Percentiles rank a stretch among this genome's conserved stretches.
Conservation (phyloP, 768 basidiomycete genomes). For the Calocera cornea region DNA sequence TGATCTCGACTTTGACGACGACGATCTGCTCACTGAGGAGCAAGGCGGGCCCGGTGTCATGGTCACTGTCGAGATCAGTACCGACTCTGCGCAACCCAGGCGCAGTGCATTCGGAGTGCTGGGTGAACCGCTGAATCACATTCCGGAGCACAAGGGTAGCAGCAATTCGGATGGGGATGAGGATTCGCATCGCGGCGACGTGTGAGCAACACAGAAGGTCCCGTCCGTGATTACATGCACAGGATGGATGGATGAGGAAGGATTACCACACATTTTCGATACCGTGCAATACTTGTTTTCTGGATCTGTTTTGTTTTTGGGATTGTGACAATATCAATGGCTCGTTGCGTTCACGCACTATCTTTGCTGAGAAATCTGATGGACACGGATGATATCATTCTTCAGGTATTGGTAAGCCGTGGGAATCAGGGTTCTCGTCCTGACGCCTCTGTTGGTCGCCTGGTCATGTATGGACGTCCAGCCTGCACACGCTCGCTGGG, state of each 20-base stretch:
- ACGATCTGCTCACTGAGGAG: not conserved
- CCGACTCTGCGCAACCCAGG: not conserved
- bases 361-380: not conserved
- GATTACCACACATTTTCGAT: slow-evolving; percentile 4
- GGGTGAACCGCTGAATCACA: not conserved
- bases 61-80: not conserved
- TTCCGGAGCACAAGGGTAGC: not conserved
- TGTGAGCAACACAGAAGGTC: not conserved
- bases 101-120: not conserved
- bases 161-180: not conserved
- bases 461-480: not conserved
- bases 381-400: not conserved
- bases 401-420: not conserved
- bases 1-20: not conserved
- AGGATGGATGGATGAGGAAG: not conserved
- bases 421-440: not conserved
- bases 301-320: not conserved
- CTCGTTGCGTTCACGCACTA: not conserved
- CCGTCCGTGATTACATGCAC: not conserved
- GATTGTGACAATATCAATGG: slow-evolving; percentile 3
- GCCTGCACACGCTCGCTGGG: not conserved
- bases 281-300: not conserved
- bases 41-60: not conserved
- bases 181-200: not conserved
- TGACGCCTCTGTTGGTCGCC: not conserved